These are phyloP conservation scores for Schwanniomyces etchellsii DNA, from an alignment of 1,139 yeast genomes.

Conservation along the genomic window DNA sequence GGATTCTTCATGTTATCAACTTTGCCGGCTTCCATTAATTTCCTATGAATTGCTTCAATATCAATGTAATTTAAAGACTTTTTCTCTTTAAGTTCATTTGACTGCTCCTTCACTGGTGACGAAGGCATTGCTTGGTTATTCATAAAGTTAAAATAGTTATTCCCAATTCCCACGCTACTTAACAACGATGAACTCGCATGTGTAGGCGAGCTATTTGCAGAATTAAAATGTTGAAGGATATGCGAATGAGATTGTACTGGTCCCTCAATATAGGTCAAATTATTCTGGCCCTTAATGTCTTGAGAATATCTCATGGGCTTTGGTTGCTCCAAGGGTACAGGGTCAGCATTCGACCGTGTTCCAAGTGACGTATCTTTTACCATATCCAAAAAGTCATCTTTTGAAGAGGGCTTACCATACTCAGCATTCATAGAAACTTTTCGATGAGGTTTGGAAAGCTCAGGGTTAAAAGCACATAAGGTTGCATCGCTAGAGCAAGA, in stretches of 20 bases:
- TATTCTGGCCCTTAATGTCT: conserved; percentile 9
- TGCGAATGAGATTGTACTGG: conserved; percentile 14
- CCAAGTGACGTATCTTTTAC: not conserved
- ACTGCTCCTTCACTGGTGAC: conserved; percentile 15
- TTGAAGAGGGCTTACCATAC: not conserved
- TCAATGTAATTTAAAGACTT: conserved; percentile 31
- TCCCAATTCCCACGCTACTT: conserved; percentile 34
- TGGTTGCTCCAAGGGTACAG: conserved; percentile 16
- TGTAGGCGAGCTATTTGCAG: conserved; percentile 11
- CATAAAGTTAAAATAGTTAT: conserved; percentile 28
- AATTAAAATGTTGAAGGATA: conserved; percentile 9
- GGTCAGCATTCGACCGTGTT: conserved; percentile 1
- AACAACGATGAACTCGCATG: conserved; percentile 13
- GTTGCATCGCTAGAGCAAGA: not conserved
- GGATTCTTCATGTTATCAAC: not conserved
- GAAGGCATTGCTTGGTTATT: conserved; percentile 16
- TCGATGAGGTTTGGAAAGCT: too few species aligned
- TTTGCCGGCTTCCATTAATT: not conserved
- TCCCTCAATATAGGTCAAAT: conserved; percentile 4
- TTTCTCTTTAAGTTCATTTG: conserved; percentile 12
- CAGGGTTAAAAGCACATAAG: too few species aligned
- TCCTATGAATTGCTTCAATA: conserved; percentile 17
- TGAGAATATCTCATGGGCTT: conserved; percentile 17
- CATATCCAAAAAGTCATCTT: not conserved
- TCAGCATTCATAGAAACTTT: not conserved